phyloP scores from a whole-genome alignment of 1,139 yeast species.

The Blastobotrys ciferrii region DNA sequence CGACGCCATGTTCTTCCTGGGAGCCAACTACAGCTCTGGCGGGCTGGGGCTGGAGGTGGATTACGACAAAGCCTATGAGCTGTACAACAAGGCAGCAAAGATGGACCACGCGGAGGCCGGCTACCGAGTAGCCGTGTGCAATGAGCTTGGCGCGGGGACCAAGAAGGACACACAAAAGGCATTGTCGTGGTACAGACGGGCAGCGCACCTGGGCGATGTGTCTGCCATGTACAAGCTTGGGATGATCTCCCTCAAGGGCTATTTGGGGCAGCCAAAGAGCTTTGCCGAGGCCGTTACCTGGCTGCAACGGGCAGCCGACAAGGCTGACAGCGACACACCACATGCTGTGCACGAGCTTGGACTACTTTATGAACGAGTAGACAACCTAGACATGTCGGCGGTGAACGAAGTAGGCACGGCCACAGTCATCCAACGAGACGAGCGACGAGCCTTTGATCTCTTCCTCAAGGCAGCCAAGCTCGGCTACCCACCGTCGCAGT shows the following conservation, averaged over 20 bases:
- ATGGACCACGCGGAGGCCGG: conserved; percentile 57
- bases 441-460: conserved; percentile 60
- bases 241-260: conserved; percentile 56
- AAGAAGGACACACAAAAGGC: conserved; percentile 47
- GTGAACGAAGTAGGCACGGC: conserved; percentile 23
- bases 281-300: conserved; percentile 52
- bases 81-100: conserved; percentile 56
- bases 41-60: conserved; percentile 53
- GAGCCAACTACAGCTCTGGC: conserved; percentile 58
- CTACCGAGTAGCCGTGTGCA: conserved; percentile 65
- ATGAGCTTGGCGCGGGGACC: conserved; percentile 64
- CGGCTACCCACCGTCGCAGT: conserved; percentile 79
- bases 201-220: conserved; percentile 56
- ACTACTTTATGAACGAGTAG: conserved; percentile 64
- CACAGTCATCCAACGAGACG: conserved; percentile 40
- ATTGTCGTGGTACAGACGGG: conserved; percentile 51
- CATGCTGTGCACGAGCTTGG: conserved; percentile 68
- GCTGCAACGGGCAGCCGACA: conserved; percentile 54
- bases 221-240: conserved; percentile 71
- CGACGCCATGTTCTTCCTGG: conserved; percentile 56
- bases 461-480: conserved; percentile 76
- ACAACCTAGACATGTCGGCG: conserved; percentile 41
- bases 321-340: conserved; percentile 46
- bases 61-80: conserved; percentile 57
- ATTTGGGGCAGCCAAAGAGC: conserved; percentile 43